Conservation (phyloP, 495 filamentous ascomycete genomes). For the Penicillium flavigenum region DNA sequence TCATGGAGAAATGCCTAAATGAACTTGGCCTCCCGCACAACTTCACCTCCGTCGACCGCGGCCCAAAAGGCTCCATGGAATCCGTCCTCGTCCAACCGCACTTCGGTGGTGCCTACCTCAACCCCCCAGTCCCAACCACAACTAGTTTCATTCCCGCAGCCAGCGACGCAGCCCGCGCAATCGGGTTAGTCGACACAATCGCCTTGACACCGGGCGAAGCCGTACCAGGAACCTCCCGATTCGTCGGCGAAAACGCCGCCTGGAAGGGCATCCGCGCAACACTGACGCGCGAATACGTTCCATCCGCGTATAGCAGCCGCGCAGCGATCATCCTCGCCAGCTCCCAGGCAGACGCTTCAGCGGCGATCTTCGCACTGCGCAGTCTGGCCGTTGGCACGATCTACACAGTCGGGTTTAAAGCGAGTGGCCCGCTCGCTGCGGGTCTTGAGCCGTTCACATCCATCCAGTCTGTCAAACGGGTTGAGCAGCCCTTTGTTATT, state of each 20-base stretch:
- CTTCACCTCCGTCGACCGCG: conserved; percentile 71
- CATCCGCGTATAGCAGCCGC: conserved; percentile 72
- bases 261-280: conserved; percentile 84
- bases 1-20: conserved; percentile 87
- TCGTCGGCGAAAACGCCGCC: conserved; percentile 74
- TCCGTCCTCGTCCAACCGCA: conserved; percentile 63
- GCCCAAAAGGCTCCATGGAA: conserved; percentile 61
- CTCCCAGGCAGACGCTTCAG: conserved; percentile 66
- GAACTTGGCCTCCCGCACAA: conserved; percentile 81
- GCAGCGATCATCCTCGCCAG: conserved; percentile 71
- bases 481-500: conserved; percentile 75
- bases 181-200: conserved; percentile 79
- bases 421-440: conserved; percentile 58
- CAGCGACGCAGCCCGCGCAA: conserved; percentile 69
- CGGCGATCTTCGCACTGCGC: conserved; percentile 72
- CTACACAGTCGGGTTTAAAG: conserved; percentile 80
- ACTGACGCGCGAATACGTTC: conserved; percentile 75
- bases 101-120: conserved; percentile 78
- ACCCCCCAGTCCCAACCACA: conserved; percentile 58
- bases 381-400: conserved; percentile 74
- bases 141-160: conserved; percentile 59
- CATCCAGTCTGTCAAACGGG: conserved; percentile 72
- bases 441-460: conserved; percentile 76
- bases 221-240: conserved; percentile 37
- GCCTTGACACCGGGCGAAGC: conserved; percentile 50